These are phyloP conservation scores for Neonectria magnoliae DNA, from an alignment of 2,329 filamentous ascomycete genomes.

Conservation along the genomic window DNA sequence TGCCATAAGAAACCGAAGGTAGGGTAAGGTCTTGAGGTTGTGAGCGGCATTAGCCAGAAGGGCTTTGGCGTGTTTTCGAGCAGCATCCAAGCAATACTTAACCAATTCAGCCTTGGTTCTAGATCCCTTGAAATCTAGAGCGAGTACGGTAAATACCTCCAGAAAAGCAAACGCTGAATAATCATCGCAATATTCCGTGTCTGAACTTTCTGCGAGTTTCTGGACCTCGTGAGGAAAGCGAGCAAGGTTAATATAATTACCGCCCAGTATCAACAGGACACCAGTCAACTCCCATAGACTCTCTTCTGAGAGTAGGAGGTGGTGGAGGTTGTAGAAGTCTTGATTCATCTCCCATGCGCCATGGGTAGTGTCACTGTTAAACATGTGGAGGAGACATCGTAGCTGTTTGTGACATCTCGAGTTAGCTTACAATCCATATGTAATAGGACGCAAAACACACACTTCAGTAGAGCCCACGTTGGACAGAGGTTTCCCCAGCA, in stretches of 20 bases:
- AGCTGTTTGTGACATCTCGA: neutral
- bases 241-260: too few species aligned
- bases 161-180: neutral
- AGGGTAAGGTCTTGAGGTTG: neutral
- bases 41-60: neutral
- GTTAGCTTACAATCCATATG: neutral
- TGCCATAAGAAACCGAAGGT: neutral
- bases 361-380: too few species aligned
- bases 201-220: too few species aligned
- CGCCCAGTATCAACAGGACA: too few species aligned
- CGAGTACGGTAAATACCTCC: neutral
- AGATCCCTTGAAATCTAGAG: neutral
- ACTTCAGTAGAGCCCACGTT: neutral
- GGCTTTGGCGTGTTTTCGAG: neutral
- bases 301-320: too few species aligned
- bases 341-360: neutral
- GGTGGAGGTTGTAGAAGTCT: too few species aligned
- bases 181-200: neutral
- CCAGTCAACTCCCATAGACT: too few species aligned
- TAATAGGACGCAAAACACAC: neutral
- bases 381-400: too few species aligned
- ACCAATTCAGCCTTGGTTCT: neutral
- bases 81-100: neutral
- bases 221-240: neutral
- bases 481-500: neutral